phyloP scores from a whole-genome alignment of 306 rosid species.

The Gynostemma pentaphyllum region DNA sequence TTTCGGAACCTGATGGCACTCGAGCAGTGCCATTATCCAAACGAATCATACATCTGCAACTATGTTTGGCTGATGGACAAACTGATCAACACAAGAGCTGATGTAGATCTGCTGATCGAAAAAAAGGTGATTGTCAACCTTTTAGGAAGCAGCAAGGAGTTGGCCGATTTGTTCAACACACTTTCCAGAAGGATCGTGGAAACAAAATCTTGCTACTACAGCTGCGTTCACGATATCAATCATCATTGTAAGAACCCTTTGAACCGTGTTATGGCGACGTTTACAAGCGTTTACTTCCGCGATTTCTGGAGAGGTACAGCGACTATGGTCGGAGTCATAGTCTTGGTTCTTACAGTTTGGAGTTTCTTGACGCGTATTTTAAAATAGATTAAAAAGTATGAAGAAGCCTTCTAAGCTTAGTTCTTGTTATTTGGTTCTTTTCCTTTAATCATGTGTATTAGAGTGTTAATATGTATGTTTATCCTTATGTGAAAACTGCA shows the following conservation, averaged over 20 bases:
- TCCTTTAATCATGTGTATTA: too few relatives aligned
- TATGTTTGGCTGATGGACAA: too few relatives aligned
- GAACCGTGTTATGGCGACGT: conserved; percentile 33
- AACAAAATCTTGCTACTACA: conserved; percentile 15
- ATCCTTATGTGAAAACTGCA: too few relatives aligned
- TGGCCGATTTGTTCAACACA: conserved; percentile 24
- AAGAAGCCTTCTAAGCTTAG: too few relatives aligned
- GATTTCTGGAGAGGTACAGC: conserved; percentile 58
- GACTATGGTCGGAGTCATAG: conserved; percentile 35
- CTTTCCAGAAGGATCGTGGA: conserved; percentile 28
- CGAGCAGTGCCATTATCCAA: too few relatives aligned
- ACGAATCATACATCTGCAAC: too few relatives aligned
- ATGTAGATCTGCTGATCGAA: too few relatives aligned
- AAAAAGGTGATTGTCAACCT: conserved; percentile 27
- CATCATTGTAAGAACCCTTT: conserved; percentile 23
- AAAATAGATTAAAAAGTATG: not conserved
- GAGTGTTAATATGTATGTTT: too few relatives aligned
- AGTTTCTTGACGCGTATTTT: conserved; percentile 1
- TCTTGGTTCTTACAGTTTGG: conserved; percentile 19
- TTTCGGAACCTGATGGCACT: too few relatives aligned
- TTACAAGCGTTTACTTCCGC: conserved; percentile 37
- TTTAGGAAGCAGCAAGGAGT: conserved; percentile 37
- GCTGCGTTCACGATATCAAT: conserved; percentile 12
- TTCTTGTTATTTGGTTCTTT: too few relatives aligned
- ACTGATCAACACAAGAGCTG: too few relatives aligned